Evolutionary conservation across 495 filamentous ascomycete genomes (phyloP), one percentile per base, ranked within the genome.

Genomic region (Xylaria castorea): DNA sequence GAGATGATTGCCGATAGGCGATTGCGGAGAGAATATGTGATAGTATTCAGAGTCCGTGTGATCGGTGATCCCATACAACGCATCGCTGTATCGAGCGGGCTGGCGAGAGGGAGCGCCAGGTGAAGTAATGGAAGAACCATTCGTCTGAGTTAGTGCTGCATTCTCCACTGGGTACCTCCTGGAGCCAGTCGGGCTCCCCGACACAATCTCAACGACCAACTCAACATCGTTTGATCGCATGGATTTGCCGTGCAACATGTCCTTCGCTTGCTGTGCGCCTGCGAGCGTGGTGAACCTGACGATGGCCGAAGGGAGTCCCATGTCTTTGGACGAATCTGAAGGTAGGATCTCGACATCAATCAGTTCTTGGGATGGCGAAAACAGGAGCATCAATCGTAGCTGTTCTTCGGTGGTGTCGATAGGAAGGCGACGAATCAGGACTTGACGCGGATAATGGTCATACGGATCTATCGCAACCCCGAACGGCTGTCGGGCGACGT

Each of bases 21-120:
- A 97, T 76, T 94, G 92, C 3, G 93, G 92, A 22, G 91, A 93
- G 82, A 97, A 97, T 50, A 96, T 80, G 68, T 93, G 90, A 66
- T 94, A 89, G 9, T 42, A 76, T 85, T 87, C 6, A 88, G 76
- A 11, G 58, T 93, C 91, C 7, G 90, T 86, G 64, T 84, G 73
- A 87, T 88, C 40, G 71, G 94, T 92, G 67, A 92, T 79, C 18
- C 87, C 86, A 73, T 93, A 92, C 78, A 95, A 96, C 0, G 91
- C 89, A 3, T 71, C 90, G 75, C 93, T 94, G 82, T 91, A 97
- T 60, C 93, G 89, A 64, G 91, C 92, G 3, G 91, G 87, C 74
- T 93, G 91, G 61, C 93, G 91, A 53, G 89, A 87, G 60, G 84
- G 78, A 12, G 85, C 84, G 11, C 88, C 87, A 44, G 83, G 86